Evolutionary conservation across 2,329 filamentous ascomycete species (phyloP), one percentile per base, ranked within the genome.

Genomic region (Fusarium austroafricanum): DNA sequence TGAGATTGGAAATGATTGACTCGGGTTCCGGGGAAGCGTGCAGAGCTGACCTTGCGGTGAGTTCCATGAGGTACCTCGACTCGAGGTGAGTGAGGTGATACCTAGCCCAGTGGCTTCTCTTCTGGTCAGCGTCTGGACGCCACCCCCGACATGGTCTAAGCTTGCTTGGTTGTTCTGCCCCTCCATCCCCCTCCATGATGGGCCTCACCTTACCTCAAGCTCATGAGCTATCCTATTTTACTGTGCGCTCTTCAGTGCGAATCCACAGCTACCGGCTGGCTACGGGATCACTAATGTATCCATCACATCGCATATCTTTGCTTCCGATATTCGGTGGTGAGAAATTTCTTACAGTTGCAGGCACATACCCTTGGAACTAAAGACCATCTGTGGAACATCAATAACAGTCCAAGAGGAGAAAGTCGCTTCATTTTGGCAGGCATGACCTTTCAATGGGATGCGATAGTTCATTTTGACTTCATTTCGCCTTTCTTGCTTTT

Each of bases 111-210:
- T 65, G 62, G 62, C 55, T 52, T 47, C 67, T 67, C 65, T 72
- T 67, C 65, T 72, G 65, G 70, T 72, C 68, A 72, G 70, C 68
- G 57, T 28, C 54, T 64, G 59, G 58, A 57, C 67, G 63, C 66
- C 59, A 68, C 70, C 58, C 61, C 68, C 70, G 56, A 56, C 60
- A 39, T 58, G 60, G 61, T 35, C 58, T 63, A 66, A 72, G 59
- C 61, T 61, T 61, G 59, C 61, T 61, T 61, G 42, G 44, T 61
- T 40, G 4, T 52, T 46, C 51, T 55, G 53, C 56, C 61, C 67
- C 55, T 60, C 70, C 65, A 59, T 65, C 44, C 66, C 50, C 58
- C 64, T 61, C 61, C 55, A 59, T 20, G 17, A 46, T 38, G 33
- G 43, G 42, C 56, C 42, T 61, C 42, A 59, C 43, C 64, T 61